These are phyloP conservation scores for Trypanosoma avium DNA, from an alignment of 208 protist species.

Conservation along the genomic window DNA sequence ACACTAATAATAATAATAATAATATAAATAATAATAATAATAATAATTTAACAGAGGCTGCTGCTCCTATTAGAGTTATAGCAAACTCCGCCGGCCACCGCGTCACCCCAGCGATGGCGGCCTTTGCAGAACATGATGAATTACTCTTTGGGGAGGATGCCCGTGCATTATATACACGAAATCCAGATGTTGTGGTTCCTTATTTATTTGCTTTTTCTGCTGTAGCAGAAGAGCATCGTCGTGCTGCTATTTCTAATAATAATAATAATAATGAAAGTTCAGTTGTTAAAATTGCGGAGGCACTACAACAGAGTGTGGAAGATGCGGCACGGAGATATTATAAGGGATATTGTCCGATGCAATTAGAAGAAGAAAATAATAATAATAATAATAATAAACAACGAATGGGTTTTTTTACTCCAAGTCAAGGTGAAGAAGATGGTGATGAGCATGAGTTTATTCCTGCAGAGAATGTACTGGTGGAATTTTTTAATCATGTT, in stretches of 20 bases:
- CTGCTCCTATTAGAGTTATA: constrained; percentile 53
- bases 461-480: constrained; percentile 68
- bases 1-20: too few relatives aligned
- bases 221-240: constrained; percentile 34
- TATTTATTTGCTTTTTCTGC: constrained; percentile 78
- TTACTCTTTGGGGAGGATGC: constrained; percentile 83
- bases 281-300: constrained; percentile 16
- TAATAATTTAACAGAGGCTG: neutral
- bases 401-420: constrained; percentile 45
- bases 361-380: constrained; percentile 8
- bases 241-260: neutral
- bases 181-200: constrained; percentile 76
- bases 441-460: constrained; percentile 37
- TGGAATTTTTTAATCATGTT: constrained; percentile 80
- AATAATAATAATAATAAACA: neutral
- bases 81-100: constrained; percentile 83
- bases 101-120: constrained; percentile 62
- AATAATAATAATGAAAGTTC: neutral
- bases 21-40: too few relatives aligned
- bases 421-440: constrained; percentile 24
- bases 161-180: constrained; percentile 54
- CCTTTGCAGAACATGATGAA: constrained; percentile 66
- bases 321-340: constrained; percentile 47
- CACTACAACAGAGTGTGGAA: constrained; percentile 35
- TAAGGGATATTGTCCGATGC: constrained; percentile 53